phyloP scores from a whole-genome alignment of 495 filamentous ascomycete genomes.

The Bombardia bombarda region DNA sequence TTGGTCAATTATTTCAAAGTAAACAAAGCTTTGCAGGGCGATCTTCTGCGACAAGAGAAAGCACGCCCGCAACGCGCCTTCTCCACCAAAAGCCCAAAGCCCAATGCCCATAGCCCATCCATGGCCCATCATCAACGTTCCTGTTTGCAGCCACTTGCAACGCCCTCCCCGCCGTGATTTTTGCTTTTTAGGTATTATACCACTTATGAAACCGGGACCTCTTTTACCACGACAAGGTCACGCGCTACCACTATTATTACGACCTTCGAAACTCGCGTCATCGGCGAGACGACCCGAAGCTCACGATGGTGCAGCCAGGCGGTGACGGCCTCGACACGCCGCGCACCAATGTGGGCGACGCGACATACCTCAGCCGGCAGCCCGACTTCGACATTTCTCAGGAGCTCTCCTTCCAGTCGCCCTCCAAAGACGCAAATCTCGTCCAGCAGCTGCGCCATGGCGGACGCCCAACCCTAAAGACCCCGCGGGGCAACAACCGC shows the following conservation, averaged over 20 bases:
- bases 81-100: too few species aligned
- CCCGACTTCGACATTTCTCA: conserved; percentile 72
- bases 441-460: conserved; percentile 59
- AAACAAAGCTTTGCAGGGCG: conserved; percentile 19
- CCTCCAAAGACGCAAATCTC: conserved; percentile 68
- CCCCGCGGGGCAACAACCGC: conserved; percentile 51
- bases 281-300: neutral
- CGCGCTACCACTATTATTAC: neutral
- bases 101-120: too few species aligned
- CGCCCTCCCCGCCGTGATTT: too few species aligned
- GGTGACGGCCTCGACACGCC: conserved; percentile 65
- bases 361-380: conserved; percentile 63
- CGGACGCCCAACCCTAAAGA: conserved; percentile 53
- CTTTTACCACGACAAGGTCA: neutral
- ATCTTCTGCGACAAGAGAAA: conserved; percentile 3
- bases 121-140: too few species aligned
- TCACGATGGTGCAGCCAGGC: conserved; percentile 38
- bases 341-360: conserved; percentile 69
- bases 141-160: too few species aligned
- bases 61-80: conserved; percentile 11
- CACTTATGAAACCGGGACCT: conserved; percentile 3
- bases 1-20: conserved; percentile 19
- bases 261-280: neutral
- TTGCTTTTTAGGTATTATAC: too few species aligned
- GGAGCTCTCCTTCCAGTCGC: conserved; percentile 79